Percentiles rank a stretch among this genome's conserved stretches.
Conservation (phyloP, 176 grass and related monocot genomes). For the Miscanthus lutarioriparius region DNA sequence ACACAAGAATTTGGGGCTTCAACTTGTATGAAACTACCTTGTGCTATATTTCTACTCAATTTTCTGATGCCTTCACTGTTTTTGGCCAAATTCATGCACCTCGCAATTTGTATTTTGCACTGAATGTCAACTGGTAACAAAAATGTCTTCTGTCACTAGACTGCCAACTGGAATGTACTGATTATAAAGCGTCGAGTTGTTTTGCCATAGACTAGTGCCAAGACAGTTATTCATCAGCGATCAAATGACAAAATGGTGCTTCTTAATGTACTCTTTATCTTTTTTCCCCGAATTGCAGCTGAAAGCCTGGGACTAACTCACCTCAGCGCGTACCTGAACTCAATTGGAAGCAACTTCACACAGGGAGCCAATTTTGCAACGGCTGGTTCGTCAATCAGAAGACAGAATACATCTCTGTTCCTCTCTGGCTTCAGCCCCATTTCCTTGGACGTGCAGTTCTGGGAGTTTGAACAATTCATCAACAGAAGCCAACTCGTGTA, state of each 20-base stretch:
- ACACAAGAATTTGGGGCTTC: background rate
- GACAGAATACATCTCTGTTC: slow-evolving; percentile 75
- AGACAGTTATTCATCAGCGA: background rate
- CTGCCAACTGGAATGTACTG: background rate
- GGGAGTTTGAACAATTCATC: slow-evolving; percentile 85
- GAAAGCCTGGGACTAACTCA: slow-evolving; percentile 71
- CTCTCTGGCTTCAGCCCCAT: slow-evolving; percentile 82
- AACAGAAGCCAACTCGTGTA: slow-evolving; percentile 65
- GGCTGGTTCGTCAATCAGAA: slow-evolving; percentile 76
- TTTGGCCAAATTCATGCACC: background rate
- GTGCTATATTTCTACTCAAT: background rate
- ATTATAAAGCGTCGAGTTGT: background rate
- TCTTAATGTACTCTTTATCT: background rate
- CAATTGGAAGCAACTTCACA: slow-evolving; percentile 79
- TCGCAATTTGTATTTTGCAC: background rate
- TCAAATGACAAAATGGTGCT: background rate
- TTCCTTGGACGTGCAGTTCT: slow-evolving; percentile 85
- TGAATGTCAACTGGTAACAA: background rate
- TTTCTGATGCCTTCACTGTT: background rate
- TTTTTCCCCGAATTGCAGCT: slow-evolving; percentile 40
- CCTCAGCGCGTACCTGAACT: slow-evolving; percentile 84
- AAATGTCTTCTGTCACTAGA: background rate
- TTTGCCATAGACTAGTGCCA: background rate
- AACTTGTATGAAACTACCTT: background rate
- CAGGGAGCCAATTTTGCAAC: slow-evolving; percentile 94